Base-by-base conservation (phyloP, 1,284 basidiomycete genomes). In the Boletus mariae region DNA sequence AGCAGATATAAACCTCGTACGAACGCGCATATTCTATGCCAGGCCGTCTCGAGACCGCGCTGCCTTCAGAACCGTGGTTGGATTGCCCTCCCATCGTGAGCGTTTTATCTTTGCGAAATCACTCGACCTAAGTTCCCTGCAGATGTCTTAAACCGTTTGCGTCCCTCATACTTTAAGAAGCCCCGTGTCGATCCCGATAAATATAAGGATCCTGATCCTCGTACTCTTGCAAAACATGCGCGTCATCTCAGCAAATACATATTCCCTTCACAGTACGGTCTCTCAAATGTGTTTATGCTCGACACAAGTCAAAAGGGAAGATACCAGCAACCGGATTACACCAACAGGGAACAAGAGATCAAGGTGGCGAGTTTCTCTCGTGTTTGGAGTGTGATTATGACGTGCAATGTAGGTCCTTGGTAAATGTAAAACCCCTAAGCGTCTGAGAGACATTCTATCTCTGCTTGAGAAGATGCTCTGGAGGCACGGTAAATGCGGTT, bases 201-300 rank as follows among this genome's bases (percentile, higher is more conserved):
- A 7, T 71, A 71, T 53, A 59, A 68, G 12, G 75, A 79, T 44
- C 73, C 74, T 1, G 76, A 80, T 56, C 69, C 74, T 23, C 70
- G 67, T 12, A 63, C 71, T 51, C 77, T 79, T 59, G 74, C 71
- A 47, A 73, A 73, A 43, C 66, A 79, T 51, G 78, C 80, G 1
- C 78, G 88, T 23, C 85, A 85, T 60, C 68, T 92, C 2, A 76
- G 85, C 23, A 94, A 92, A 72, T 90, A 94, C 64, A 73, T 96
- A 0, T 95, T 95, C 61, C 85, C 92, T 7, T 77, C 83, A 29
- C 89, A 93, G 59, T 92, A 87, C 60, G 78, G 79, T 0, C 69
- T 95, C 1, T 68, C 77, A 11, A 89, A 76, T 57, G 77, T 84
- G 3, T 93, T 81, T 50, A 34, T 46, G 20, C 52, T 63, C 52